These are phyloP conservation scores for Neocucurbitaria cava DNA, from an alignment of 2,329 filamentous ascomycete genomes.

Conservation along the genomic window DNA sequence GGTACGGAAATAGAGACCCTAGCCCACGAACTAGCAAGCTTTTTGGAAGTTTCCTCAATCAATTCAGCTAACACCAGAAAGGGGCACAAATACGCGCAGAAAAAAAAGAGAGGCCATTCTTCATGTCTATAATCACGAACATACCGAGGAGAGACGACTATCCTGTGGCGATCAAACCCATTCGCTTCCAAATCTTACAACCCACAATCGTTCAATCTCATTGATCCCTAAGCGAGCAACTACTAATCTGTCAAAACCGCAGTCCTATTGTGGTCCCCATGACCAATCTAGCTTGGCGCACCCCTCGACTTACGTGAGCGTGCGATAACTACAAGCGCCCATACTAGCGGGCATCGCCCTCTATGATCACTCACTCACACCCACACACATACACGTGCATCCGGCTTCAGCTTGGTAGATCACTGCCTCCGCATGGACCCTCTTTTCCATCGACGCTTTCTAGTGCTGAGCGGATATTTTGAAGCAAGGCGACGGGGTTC, in stretches of 20 bases:
- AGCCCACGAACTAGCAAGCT: neutral
- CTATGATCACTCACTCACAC: neutral
- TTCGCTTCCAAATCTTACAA: neutral
- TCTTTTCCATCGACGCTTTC: neutral
- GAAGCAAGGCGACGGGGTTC: conserved; percentile 2
- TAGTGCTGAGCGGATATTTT: conserved; percentile 12
- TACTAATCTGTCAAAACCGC: neutral
- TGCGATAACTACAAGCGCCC: conserved; percentile 1
- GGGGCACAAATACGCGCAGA: too few relatives aligned
- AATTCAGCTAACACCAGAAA: neutral
- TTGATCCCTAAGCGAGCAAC: neutral
- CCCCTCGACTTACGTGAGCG: conserved; percentile 9
- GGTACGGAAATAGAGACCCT: neutral
- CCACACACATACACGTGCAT: too few relatives aligned
- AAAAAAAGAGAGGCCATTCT: too few relatives aligned
- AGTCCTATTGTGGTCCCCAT: neutral
- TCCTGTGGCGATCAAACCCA: neutral
- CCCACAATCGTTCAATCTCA: neutral
- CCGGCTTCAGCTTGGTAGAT: neutral
- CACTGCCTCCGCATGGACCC: conserved; percentile 4
- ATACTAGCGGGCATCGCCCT: neutral
- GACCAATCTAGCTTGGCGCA: neutral
- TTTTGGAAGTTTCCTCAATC: neutral
- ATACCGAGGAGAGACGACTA: neutral
- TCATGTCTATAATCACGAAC: neutral